Evolutionary conservation across 768 basidiomycete genomes (phyloP), one percentile per base, ranked within the genome.

Genomic region (Amanita thiersii): DNA sequence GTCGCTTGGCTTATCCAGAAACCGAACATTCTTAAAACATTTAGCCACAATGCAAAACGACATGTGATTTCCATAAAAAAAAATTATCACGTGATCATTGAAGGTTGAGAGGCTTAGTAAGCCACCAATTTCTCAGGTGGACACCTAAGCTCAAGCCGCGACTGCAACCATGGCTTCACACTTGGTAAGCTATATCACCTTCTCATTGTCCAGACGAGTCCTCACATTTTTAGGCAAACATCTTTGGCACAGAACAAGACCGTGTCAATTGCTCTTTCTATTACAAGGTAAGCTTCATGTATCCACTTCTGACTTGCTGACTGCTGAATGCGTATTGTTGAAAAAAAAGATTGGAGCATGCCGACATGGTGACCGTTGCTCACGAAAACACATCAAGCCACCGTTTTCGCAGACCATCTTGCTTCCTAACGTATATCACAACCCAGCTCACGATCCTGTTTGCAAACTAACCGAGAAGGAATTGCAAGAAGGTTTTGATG

Each of bases 261-360:
- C 83, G 93, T 53, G 94, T 99, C 49, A 99, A 99, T 59, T 99
- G 94, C 58, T 97, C 93, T 1, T 98, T 99, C 69, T 98, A 96
- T 66, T 92, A 94, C 70, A 94, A 94, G 68, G 86, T 86, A 47
- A 24, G 75, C 5, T 12, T n/a, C n/a, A n/a, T n/a, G n/a, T n/a
- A n/a, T n/a, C n/a, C n/a, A n/a, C 34, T 37, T 12, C 32, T 42
- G 36, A 10, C 31, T 17, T 39, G n/a, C 43, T 46, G 38, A 28
- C 45, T 46, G 30, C 50, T 34, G 31, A 26, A 11, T 44, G 46
- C 37, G 37, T n/a, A n/a, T n/a, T n/a, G n/a, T n/a, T n/a, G n/a
- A n/a, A n/a, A n/a, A n/a, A n/a, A 26, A 44, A 93, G 86, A 99
- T 99, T 68, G 96, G 96, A 45, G 96, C 96, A 35, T 99, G 96